Percentiles rank a stretch among this genome's conserved stretches.
Conservation (phyloP, 2,329 filamentous ascomycete genomes). For the Alternaria burnsii region DNA sequence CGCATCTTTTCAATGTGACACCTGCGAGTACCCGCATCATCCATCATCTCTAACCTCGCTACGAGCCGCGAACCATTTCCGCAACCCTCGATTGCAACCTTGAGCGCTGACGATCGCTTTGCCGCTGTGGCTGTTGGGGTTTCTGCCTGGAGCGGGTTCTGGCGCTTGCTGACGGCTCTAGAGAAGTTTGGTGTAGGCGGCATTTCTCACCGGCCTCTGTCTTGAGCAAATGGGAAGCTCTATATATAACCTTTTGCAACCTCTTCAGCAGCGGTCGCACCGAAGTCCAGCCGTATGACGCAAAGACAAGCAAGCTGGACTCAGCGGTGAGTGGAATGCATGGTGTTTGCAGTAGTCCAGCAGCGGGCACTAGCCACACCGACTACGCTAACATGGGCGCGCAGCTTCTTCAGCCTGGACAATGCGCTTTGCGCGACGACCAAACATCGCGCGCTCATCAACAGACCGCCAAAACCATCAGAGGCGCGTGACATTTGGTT, state of each 20-base stretch:
- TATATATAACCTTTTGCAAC: not conserved
- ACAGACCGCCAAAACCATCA: constrained; percentile 1
- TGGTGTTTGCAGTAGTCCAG: constrained; percentile 14
- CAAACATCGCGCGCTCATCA: constrained; percentile 7
- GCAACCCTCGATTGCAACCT: not conserved
- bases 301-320: constrained; percentile 1
- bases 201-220: constrained; percentile 8
- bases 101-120: constrained; percentile 8
- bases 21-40: constrained; percentile 1
- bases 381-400: constrained; percentile 7
- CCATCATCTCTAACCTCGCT: constrained; percentile 1
- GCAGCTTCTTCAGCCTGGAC: constrained; percentile 11
- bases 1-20: not conserved
- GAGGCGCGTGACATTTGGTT: constrained; percentile 1
- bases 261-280: not conserved
- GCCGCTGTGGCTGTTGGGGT: constrained; percentile 1
- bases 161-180: not conserved
- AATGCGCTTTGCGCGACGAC: constrained; percentile 3
- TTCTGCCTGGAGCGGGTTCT: constrained; percentile 15
- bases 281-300: not conserved
- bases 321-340: constrained; percentile 20
- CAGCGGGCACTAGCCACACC: constrained; percentile 20
- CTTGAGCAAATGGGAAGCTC: constrained; percentile 7
- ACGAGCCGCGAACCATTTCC: not conserved
- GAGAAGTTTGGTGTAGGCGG: not conserved